Conservation (phyloP, 2,329 filamentous ascomycete species). For the Penicillium sp. region DNA sequence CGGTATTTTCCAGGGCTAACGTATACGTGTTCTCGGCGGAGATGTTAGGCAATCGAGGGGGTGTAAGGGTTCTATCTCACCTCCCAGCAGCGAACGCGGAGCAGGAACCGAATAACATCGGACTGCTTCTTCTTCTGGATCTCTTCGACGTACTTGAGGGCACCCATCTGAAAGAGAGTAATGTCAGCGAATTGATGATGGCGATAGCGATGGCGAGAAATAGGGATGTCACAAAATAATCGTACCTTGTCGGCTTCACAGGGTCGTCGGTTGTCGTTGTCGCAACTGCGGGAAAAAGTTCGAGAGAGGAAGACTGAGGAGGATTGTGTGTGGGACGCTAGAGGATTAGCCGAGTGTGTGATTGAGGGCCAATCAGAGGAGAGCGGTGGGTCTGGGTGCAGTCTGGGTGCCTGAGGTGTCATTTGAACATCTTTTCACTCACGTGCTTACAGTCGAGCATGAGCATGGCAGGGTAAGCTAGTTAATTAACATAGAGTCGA, state of each 20-base stretch:
- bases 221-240: neutral
- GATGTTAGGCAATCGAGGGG: slow-evolving; percentile 42
- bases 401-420: slow-evolving; percentile 9
- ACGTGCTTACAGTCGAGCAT: neutral
- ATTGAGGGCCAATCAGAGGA: slow-evolving; percentile 24
- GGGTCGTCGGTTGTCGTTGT: slow-evolving; percentile 50
- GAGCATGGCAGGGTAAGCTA: too few relatives aligned
- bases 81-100: slow-evolving; percentile 99
- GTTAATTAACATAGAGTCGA: too few relatives aligned
- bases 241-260: slow-evolving; percentile 51
- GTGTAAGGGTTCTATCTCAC: slow-evolving; percentile 54
- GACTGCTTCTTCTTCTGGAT: slow-evolving; percentile 99
- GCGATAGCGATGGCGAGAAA: neutral
- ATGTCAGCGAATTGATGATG: slow-evolving; percentile 21
- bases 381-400: neutral
- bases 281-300: slow-evolving; percentile 42
- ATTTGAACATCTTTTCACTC: neutral
- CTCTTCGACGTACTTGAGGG: slow-evolving; percentile 99
- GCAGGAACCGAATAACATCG: slow-evolving; percentile 99
- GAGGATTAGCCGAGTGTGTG: slow-evolving; percentile 44
- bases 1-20: slow-evolving; percentile 38
- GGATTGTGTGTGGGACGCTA: slow-evolving; percentile 50
- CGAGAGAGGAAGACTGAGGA: slow-evolving; percentile 35
- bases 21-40: slow-evolving; percentile 41
- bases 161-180: slow-evolving; percentile 75